Percentiles rank a stretch among this genome's conserved stretches.
Conservation (phyloP, 2,329 filamentous ascomycete genomes). For the Aspergillus caelatus region DNA sequence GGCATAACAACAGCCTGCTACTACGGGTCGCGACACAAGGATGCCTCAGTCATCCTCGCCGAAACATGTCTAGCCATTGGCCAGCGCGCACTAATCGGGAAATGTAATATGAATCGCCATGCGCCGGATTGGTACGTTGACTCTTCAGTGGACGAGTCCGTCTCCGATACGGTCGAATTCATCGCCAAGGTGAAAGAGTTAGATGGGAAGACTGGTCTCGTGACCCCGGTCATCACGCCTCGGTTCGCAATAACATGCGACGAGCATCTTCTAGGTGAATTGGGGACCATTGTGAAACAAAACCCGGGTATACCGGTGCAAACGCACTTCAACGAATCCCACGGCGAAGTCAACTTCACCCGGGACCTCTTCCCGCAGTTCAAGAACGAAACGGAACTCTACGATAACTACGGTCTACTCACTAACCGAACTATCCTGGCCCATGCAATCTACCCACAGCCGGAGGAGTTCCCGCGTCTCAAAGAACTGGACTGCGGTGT, state of each 20-base stretch:
- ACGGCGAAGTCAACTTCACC: slow-evolving; percentile 62
- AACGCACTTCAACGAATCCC: slow-evolving; percentile 69
- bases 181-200: slow-evolving; percentile 53
- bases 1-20: slow-evolving; percentile 42
- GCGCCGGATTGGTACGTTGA: slow-evolving; percentile 59
- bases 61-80: slow-evolving; percentile 35
- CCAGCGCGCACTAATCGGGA: slow-evolving; percentile 40
- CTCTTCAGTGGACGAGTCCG: slow-evolving; percentile 47
- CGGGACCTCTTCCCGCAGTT: slow-evolving; percentile 59
- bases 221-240: slow-evolving; percentile 59
- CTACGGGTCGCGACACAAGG: slow-evolving; percentile 36
- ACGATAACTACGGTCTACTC: slow-evolving; percentile 59
- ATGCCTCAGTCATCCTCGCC: slow-evolving; percentile 36
- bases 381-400: slow-evolving; percentile 62
- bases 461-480: slow-evolving; percentile 57
- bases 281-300: slow-evolving; percentile 56
- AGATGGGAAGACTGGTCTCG: slow-evolving; percentile 46
- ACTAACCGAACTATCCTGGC: slow-evolving; percentile 62
- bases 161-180: slow-evolving; percentile 54
- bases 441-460: slow-evolving; percentile 66
- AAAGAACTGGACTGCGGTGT: slow-evolving; percentile 57
- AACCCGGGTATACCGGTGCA: slow-evolving; percentile 61
- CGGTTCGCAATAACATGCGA: slow-evolving; percentile 66
- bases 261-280: slow-evolving; percentile 54
- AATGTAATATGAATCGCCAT: slow-evolving; percentile 43